Base-by-base conservation (phyloP, 1,284 basidiomycete genomes). In the Volvariella volvacea region DNA sequence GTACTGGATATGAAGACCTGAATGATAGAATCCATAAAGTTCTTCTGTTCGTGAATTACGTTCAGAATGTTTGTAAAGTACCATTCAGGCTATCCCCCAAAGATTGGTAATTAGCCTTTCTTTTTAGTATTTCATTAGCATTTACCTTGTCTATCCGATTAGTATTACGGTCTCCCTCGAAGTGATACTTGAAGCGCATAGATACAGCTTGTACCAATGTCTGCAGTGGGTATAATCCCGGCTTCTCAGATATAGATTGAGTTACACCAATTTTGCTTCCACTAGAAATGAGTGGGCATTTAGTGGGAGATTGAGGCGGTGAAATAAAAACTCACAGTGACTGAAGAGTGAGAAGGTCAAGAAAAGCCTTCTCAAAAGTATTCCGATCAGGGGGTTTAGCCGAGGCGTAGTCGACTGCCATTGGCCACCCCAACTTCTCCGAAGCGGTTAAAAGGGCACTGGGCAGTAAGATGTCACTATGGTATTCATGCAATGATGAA, bases 31-130 rank as follows among this genome's bases (percentile, higher is more conserved):
- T 88, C 74, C 70, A 92, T 78, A 64, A 97, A 91, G 16, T 72
- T 57, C 28, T 78, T 71, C 53, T 95, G 92, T 48, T 92, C 87
- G 54, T 90, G 88, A 25, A 80, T 74, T 44, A 84, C 75, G 55
- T 96, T 91, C 21, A 90, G 71, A 14, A 98, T 74, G 61, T 97
- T 90, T 2, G 90, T 86, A 55, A 99, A 88, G 55, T 90, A 97
- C 92, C 95, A 99, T 63, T 98, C 96, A 1, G 95, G 95, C 88
- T 93, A 56, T 17, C 45, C n/a, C n/a, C n/a, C n/a, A n/a, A n/a
- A n/a, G n/a, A n/a, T n/a, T n/a, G n/a, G n/a, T n/a, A n/a, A n/a
- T n/a, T n/a, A 36, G 31, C 34, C 10, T 15, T 15, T 2, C 48
- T 39, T 44, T 42, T 12, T 14, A 45, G 39, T 40, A n/a, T n/a